phyloP scores from a whole-genome alignment of 2,329 filamentous ascomycete genomes.

The Fusarium annulatum region DNA sequence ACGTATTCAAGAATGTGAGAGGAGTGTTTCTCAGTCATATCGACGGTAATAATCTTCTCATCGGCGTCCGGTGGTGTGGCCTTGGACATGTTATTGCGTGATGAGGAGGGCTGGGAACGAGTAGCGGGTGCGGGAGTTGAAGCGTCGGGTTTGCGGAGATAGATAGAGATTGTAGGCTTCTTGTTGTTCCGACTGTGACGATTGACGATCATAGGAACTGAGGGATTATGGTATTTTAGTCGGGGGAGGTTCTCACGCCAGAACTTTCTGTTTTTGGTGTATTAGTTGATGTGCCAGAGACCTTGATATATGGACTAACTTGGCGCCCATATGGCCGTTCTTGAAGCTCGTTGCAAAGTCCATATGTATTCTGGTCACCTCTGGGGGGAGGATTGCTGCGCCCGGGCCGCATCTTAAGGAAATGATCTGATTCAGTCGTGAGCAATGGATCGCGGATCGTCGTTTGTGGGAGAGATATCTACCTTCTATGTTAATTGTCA shows the following conservation, averaged over 20 bases:
- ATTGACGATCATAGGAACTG: slow-evolving; percentile 83
- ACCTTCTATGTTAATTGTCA: slow-evolving; percentile 55
- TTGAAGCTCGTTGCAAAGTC: slow-evolving; percentile 73
- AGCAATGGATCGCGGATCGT: slow-evolving; percentile 38
- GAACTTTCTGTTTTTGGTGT: slow-evolving; percentile 74
- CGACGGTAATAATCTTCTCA: slow-evolving; percentile 65
- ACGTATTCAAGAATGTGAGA: slow-evolving; percentile 72
- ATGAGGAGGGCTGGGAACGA: slow-evolving; percentile 58
- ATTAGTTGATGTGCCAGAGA: slow-evolving; percentile 12
- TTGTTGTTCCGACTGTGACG: slow-evolving; percentile 68
- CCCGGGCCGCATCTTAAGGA: slow-evolving; percentile 83
- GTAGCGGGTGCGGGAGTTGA: slow-evolving; percentile 43
- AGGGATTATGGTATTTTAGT: slow-evolving; percentile 94
- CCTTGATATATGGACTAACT: slow-evolving; percentile 60
- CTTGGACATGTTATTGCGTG: slow-evolving; percentile 58
- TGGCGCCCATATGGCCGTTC: slow-evolving; percentile 77
- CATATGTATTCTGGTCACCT: slow-evolving; percentile 80
- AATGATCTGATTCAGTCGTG: slow-evolving; percentile 68
- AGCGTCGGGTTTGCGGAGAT: slow-evolving; percentile 61
- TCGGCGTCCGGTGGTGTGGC: slow-evolving; percentile 60
- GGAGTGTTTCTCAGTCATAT: slow-evolving; percentile 72
- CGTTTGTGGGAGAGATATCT: slow-evolving; percentile 40
- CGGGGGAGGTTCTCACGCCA: slow-evolving; percentile 85
- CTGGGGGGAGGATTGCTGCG: slow-evolving; percentile 80
- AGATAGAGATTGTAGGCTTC: slow-evolving; percentile 72